Evolutionary conservation across 1,284 basidiomycete genomes (phyloP), one percentile per base, ranked within the genome.

Genomic region (Sporisorium scitamineum): DNA sequence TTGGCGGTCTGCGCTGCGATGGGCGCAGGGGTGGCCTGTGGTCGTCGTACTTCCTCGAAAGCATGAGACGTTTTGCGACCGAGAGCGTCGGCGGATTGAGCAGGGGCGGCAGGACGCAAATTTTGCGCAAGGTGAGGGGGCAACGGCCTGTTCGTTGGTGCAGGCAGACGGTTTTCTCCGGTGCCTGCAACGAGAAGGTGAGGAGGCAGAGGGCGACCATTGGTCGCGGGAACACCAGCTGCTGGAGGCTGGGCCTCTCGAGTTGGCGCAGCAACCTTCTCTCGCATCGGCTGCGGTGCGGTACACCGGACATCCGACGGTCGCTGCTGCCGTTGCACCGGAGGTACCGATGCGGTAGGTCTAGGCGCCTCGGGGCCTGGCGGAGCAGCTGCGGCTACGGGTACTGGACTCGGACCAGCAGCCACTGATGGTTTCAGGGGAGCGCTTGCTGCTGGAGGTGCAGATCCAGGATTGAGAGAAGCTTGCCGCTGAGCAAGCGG

Each of bases 401-500:
- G 56, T 18, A 31, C n/a, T n/a, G 63, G 58, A 10, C 54, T 48
- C n/a, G 71, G n/a, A 24, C 70, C 59, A 5, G 47, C 44, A 34
- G 59, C 24, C 2, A 41, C 24, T 5, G 60, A 41, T 14, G 69
- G 26, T 41, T 47, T 63, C 26, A 67, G 24, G 8, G 65, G 37
- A 24, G 50, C 55, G 34, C 44, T 34, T 20, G 58, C 39, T 10
- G 66, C 39, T 10, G 66, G 60, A 14, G 61, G 65, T n/a, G 62
- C 61, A 14, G 73, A 55, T 57, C 65, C 68, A 3, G 73, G 74
- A 16, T 76, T 76, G 50, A 76, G 59, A 22, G 74, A 76, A 53
- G 80, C 73, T 55, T 78, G 63, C 57, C 80, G 53, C 61, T 80
- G 52, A 65, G 82, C 83, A 14, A 85, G 60, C 2, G 83, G 82